phyloP scores from a whole-genome alignment of 805 yeast species.

The Debaryomyces hansenii region DNA sequence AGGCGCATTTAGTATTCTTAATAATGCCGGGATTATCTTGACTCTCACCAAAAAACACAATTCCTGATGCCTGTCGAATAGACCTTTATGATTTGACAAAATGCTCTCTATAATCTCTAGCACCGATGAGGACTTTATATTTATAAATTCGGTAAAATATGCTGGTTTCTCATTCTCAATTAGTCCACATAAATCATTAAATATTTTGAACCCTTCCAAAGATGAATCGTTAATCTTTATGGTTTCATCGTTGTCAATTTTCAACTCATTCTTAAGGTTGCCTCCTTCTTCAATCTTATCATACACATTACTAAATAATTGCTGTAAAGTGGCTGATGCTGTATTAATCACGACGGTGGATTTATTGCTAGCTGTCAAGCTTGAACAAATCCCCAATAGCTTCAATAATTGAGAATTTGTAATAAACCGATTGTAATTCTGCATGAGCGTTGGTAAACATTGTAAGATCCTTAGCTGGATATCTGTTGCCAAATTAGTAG shows the following conservation, averaged over 20 bases:
- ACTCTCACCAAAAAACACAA: constrained; percentile 65
- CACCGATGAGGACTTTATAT: constrained; percentile 60
- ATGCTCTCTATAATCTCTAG: constrained; percentile 84
- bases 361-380: constrained; percentile 66
- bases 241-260: constrained; percentile 45
- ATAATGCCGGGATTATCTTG: constrained; percentile 71
- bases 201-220: constrained; percentile 68
- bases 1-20: constrained; percentile 58
- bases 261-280: constrained; percentile 10
- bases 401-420: constrained; percentile 56
- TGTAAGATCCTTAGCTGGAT: constrained; percentile 86
- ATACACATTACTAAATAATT: constrained; percentile 73
- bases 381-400: constrained; percentile 67
- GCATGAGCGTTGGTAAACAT: constrained; percentile 72
- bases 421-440: constrained; percentile 57
- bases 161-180: constrained; percentile 58
- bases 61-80: constrained; percentile 62
- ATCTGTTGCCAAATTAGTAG: constrained; percentile 74
- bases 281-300: constrained; percentile 48
- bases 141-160: constrained; percentile 52
- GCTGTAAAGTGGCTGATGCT: constrained; percentile 91
- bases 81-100: constrained; percentile 56
- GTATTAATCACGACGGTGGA: constrained; percentile 81
- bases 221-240: constrained; percentile 52
- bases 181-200: constrained; percentile 70